Conservation (phyloP, 2,329 filamentous ascomycete species). For the Chaetomium olivaceum region DNA sequence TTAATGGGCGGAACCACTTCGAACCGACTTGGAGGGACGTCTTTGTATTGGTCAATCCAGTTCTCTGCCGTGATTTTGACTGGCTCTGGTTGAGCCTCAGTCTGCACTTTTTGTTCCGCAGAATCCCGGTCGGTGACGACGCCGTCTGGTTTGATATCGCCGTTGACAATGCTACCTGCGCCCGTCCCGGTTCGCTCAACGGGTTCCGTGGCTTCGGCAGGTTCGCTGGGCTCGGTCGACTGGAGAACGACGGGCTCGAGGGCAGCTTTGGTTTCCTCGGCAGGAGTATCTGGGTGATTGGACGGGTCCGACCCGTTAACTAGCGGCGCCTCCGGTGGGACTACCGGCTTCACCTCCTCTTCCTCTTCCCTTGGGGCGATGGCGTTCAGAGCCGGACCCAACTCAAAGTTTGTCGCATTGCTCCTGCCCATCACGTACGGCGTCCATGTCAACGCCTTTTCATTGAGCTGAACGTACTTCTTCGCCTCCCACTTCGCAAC, state of each 20-base stretch:
- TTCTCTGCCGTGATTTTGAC: conserved; percentile 36
- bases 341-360: conserved; percentile 46
- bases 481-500: conserved; percentile 88
- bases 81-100: conserved; percentile 27
- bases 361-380: conserved; percentile 85
- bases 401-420: conserved; percentile 79
- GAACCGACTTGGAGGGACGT: conserved; percentile 70
- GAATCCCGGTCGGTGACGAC: conserved; percentile 27
- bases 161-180: conserved; percentile 11
- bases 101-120: conserved; percentile 22
- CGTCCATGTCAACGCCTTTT: conserved; percentile 84
- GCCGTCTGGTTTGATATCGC: conserved; percentile 34
- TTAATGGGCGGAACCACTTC: conserved; percentile 73
- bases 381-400: conserved; percentile 77
- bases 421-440: conserved; percentile 94
- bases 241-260: conserved; percentile 37
- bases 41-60: conserved; percentile 52
- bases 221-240: conserved; percentile 44
- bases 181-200: conserved; percentile 16
- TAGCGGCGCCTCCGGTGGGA: conserved; percentile 37
- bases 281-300: conserved; percentile 30
- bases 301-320: conserved; percentile 38
- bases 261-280: conserved; percentile 38
- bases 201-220: conserved; percentile 32
- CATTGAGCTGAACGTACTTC: conserved; percentile 80